Evolutionary conservation across 495 filamentous ascomycete genomes (phyloP).

Genomic region (Penicillium soppii): DNA sequence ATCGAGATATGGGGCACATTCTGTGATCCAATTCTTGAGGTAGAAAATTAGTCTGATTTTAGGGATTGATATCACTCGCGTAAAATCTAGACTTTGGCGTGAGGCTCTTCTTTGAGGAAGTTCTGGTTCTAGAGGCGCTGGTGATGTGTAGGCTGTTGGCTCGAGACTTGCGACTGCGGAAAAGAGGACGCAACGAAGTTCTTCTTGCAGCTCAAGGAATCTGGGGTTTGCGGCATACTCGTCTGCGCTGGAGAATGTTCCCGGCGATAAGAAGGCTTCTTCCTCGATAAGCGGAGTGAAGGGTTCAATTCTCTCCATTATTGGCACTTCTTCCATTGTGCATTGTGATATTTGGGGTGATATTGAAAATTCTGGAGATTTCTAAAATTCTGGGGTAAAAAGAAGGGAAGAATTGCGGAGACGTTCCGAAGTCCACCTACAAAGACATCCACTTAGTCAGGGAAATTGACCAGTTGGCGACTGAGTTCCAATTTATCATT

Average conservation of each 20-base stretch:
- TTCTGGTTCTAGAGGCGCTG: slow-evolving; percentile 16
- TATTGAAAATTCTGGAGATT: slow-evolving; percentile 4
- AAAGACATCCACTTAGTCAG: slow-evolving; percentile 20
- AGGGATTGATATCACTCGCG: slow-evolving; percentile 22
- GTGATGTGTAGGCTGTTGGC: slow-evolving; percentile 20
- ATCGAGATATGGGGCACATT: slow-evolving; percentile 37
- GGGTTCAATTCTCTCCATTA: background rate
- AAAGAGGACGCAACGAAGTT: slow-evolving; percentile 28
- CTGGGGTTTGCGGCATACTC: slow-evolving; percentile 31
- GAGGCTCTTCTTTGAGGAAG: slow-evolving; percentile 6
- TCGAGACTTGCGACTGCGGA: slow-evolving; percentile 27
- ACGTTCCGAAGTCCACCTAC: background rate
- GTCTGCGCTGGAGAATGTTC: slow-evolving; percentile 30
- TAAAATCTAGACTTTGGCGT: slow-evolving; percentile 26
- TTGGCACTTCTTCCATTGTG: slow-evolving; percentile 20
- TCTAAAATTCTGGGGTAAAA: slow-evolving; percentile 9
- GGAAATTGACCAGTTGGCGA: too few species aligned
- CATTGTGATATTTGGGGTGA: background rate
- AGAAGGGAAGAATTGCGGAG: slow-evolving; percentile 13
- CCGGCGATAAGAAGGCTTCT: slow-evolving; percentile 27
- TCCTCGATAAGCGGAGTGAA: slow-evolving; percentile 21
- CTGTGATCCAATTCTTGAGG: slow-evolving; percentile 30
- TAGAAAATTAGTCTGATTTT: slow-evolving; percentile 27
- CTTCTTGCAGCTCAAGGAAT: slow-evolving; percentile 29
- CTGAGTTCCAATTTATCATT: too few species aligned